Conservation (phyloP, 1,284 basidiomycete genomes). For the Pascua sp. region DNA sequence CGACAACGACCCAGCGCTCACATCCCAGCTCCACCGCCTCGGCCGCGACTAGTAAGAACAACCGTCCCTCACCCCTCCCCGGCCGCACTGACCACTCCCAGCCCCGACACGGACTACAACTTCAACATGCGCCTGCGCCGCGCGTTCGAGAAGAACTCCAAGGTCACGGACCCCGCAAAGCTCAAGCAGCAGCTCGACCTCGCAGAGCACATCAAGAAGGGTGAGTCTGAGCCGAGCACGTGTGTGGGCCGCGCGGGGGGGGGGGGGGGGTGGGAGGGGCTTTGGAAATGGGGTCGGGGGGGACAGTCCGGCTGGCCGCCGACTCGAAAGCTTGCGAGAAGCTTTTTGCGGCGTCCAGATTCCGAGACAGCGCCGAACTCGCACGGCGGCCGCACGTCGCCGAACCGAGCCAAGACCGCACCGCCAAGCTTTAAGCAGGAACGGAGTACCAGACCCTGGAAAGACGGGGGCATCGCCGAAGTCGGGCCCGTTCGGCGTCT, state of each 20-base stretch:
- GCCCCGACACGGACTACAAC: slow-evolving; percentile 47
- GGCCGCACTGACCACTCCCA: slow-evolving; percentile 15
- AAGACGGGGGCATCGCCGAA: too few species aligned
- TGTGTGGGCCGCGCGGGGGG: background rate
- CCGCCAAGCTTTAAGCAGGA: too few species aligned
- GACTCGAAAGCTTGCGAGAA: too few species aligned
- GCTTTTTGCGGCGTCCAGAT: too few species aligned
- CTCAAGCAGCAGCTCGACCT: slow-evolving; percentile 74
- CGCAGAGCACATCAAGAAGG: slow-evolving; percentile 84
- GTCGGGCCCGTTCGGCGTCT: too few species aligned
- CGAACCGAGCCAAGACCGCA: too few species aligned
- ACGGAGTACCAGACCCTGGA: too few species aligned
- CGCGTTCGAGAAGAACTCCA: slow-evolving; percentile 59
- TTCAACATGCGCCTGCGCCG: slow-evolving; percentile 49
- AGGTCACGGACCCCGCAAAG: slow-evolving; percentile 64
- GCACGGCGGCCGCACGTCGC: too few species aligned
- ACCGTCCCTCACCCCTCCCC: background rate
- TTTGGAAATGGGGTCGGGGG: background rate
- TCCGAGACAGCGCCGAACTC: too few species aligned
- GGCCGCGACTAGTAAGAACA: slow-evolving; percentile 49
- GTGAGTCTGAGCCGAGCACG: slow-evolving; percentile 51
- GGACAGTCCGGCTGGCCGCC: background rate
- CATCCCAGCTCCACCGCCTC: slow-evolving; percentile 43
- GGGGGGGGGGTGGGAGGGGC: background rate
- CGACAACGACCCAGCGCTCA: too few species aligned